Conservation (phyloP, 371 early-diverging fungal species). For the Rhizopus stolonifer region DNA sequence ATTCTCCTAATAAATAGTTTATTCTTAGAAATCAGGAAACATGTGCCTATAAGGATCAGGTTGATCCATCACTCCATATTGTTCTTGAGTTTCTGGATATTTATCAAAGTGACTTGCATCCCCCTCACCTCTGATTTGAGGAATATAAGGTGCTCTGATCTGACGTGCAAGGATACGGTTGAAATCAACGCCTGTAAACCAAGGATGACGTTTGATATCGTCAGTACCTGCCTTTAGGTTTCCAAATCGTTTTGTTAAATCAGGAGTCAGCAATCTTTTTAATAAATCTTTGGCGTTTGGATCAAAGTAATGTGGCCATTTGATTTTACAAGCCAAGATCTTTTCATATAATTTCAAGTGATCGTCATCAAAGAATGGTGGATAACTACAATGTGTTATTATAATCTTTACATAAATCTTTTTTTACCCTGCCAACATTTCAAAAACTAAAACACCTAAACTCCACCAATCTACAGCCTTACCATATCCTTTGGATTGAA, state of each 20-base stretch:
- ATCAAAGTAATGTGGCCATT: constrained; percentile 91
- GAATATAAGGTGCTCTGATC: constrained; percentile 80
- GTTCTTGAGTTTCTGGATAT: constrained; percentile 76
- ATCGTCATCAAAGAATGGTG: constrained; percentile 96
- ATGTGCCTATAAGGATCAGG: constrained; percentile 31
- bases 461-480: constrained; percentile 98
- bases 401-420: not conserved
- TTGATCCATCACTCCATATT: constrained; percentile 32
- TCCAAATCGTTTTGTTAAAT: constrained; percentile 88
- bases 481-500: constrained; percentile 94
- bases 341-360: constrained; percentile 89
- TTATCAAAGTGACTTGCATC: constrained; percentile 90
- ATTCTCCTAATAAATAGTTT: too few species aligned
- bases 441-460: constrained; percentile 94
- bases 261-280: constrained; percentile 82
- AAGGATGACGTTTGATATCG: constrained; percentile 82
- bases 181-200: constrained; percentile 86
- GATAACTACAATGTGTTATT: constrained; percentile 35
- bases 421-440: constrained; percentile 55
- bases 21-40: constrained; percentile 32
- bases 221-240: constrained; percentile 84
- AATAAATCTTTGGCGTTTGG: constrained; percentile 88
- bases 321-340: constrained; percentile 83
- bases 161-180: constrained; percentile 51
- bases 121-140: constrained; percentile 75